Conservation (phyloP, 1,139 yeast species). For the Scheffersomyces parashehatae region DNA sequence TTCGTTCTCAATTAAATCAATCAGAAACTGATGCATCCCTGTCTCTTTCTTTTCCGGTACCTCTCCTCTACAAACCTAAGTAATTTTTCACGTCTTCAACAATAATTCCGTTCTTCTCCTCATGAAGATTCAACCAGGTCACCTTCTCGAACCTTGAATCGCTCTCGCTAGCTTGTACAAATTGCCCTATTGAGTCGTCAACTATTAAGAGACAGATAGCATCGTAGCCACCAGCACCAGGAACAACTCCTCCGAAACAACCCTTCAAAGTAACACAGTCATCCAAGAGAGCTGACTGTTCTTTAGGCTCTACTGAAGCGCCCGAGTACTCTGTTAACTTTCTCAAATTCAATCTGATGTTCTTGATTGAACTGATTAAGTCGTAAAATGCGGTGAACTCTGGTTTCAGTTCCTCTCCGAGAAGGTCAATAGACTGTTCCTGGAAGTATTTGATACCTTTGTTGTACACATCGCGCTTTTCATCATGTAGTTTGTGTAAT, state of each 20-base stretch:
- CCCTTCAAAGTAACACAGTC: conserved; percentile 60
- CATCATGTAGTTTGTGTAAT: conserved; percentile 33
- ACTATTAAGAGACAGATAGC: conserved; percentile 76
- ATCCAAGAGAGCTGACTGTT: conserved; percentile 74
- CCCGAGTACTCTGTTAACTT: conserved; percentile 63
- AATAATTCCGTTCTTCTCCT: conserved; percentile 56
- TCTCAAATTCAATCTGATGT: conserved; percentile 58
- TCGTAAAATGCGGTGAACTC: conserved; percentile 15
- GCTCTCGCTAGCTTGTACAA: conserved; percentile 32
- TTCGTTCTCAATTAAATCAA: too few species aligned
- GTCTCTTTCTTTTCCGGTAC: too few species aligned
- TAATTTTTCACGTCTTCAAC: conserved; percentile 36
- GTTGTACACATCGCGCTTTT: conserved; percentile 23
- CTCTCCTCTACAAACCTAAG: conserved; percentile 16
- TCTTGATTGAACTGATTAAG: conserved; percentile 37
- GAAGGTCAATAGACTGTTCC: conserved; percentile 15
- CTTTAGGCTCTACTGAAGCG: conserved; percentile 85
- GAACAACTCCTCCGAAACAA: conserved; percentile 91
- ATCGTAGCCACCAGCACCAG: conserved; percentile 98
- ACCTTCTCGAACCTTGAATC: conserved; percentile 42
- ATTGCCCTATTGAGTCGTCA: conserved; percentile 40
- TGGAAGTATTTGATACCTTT: conserved; percentile 6
- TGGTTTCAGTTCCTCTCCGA: conserved; percentile 1
- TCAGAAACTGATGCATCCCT: too few species aligned
- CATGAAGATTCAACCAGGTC: conserved; percentile 64